A percentile compares a stretch with the other conserved stretches of the same genome.
Conservation (phyloP, 2,329 filamentous ascomycete genomes). For the Lachnellula suecica region DNA sequence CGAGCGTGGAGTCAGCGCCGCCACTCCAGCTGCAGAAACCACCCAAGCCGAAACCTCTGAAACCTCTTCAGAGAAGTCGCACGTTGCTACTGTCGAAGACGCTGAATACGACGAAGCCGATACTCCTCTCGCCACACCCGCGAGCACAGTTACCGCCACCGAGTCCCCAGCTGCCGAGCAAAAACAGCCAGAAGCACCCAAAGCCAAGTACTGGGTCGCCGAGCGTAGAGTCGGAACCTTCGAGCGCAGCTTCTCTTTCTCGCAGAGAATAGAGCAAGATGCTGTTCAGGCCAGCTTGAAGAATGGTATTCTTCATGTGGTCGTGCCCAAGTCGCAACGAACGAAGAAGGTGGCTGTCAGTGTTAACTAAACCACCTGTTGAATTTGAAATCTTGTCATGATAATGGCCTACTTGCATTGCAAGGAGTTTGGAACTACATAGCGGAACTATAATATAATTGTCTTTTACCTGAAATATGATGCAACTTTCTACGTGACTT, state of each 20-base stretch:
- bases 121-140: constrained; percentile 20
- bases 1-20: constrained; percentile 52
- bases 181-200: constrained; percentile 38
- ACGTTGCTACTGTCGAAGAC: constrained; percentile 24
- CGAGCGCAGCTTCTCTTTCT: constrained; percentile 66
- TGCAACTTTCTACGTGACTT: not conserved
- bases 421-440: not conserved
- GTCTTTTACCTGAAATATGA: not conserved
- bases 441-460: not conserved
- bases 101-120: constrained; percentile 25
- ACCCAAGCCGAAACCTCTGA: constrained; percentile 39
- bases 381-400: not conserved
- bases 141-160: constrained; percentile 18
- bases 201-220: constrained; percentile 66
- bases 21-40: constrained; percentile 52
- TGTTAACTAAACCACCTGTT: constrained; percentile 25
- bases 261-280: constrained; percentile 60
- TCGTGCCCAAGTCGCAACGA: constrained; percentile 65
- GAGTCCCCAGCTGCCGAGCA: constrained; percentile 40
- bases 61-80: constrained; percentile 30
- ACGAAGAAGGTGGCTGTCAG: constrained; percentile 51
- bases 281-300: constrained; percentile 59
- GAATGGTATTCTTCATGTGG: constrained; percentile 62
- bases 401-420: not conserved
- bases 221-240: constrained; percentile 68